phyloP scores from a whole-genome alignment of 2,329 filamentous ascomycete genomes.

The Claviceps sorghi region DNA sequence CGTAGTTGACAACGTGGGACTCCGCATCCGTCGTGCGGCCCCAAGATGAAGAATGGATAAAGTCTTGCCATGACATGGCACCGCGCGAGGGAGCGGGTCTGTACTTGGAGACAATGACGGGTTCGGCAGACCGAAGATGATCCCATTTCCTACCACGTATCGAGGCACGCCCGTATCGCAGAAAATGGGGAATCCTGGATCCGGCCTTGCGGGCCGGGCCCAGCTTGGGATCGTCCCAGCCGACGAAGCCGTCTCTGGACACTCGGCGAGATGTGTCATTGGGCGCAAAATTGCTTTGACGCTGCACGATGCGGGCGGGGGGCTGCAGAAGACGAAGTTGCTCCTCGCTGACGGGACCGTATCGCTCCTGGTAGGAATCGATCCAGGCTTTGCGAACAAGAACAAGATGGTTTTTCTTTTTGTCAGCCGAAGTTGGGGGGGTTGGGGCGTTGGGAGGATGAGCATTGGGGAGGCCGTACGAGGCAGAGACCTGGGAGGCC shows the following conservation, averaged over 20 bases:
- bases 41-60: conserved; percentile 38
- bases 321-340: conserved; percentile 25
- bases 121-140: conserved; percentile 42
- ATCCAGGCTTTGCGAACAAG: conserved; percentile 34
- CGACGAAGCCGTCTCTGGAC: conserved; percentile 34
- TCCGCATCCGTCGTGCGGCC: conserved; percentile 32
- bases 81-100: conserved; percentile 25
- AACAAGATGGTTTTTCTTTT: conserved; percentile 13
- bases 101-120: conserved; percentile 41
- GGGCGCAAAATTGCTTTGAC: conserved; percentile 29
- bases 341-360: conserved; percentile 23
- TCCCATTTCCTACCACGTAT: conserved; percentile 41
- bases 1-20: conserved; percentile 32
- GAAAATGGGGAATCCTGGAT: conserved; percentile 29
- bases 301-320: conserved; percentile 23
- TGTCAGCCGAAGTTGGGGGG: background rate
- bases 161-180: conserved; percentile 32
- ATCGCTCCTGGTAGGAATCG: conserved; percentile 29
- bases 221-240: conserved; percentile 23
- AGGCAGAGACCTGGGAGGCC: conserved; percentile 16
- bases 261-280: conserved; percentile 26
- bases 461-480: conserved; percentile 9
- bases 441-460: background rate
- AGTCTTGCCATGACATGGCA: conserved; percentile 35
- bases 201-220: conserved; percentile 20